Evolutionary conservation across 177 flowering plant species (phyloP), one percentile per base, ranked within the genome.

Genomic region (Telopea speciosissima): DNA sequence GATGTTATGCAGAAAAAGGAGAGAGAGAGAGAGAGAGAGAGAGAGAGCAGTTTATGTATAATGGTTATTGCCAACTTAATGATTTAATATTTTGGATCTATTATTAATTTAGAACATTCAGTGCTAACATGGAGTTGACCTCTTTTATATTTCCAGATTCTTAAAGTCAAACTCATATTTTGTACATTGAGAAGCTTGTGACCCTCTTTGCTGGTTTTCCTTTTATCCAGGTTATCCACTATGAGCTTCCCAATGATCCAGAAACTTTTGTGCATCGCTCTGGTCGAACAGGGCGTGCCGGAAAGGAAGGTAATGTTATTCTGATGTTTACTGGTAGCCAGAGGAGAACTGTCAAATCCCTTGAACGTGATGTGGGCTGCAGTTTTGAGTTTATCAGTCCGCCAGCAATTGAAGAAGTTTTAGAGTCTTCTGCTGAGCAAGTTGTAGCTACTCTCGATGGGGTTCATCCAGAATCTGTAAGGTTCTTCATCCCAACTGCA

Each of bases 221-320:
- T 26, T 70, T 68, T 68, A 25, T 84, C 65, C 83, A 95, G 99
- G 56, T 95, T 72, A 91, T 95, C 75, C 99, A 95, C 72, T 93
- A 93, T 85, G 99, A 95, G 72, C 81, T 95, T 71, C 99, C 99
- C 28, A 95, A 93, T 81, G 99, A 92, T 83, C 83, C 99, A 70
- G 99, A 95, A 74, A 93, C 99, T 40, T 95, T 95, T 83, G 99
- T 95, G 71, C 99, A 95, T 76, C 97, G 99, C 8, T 95, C 99
- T 80, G 99, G 99, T 31, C 94, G 99, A 28, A 95, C 99, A 66
- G 99, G 99, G 44, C 97, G 98, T 76, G 99, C 99, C 44, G 97
- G 99, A 62, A 95, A 95, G 81, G 91, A 84, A 83, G 99, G 99
- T 64, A 75, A 70, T 69, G 91, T 98, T 45, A 80, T 95, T 81